These are phyloP conservation scores for Cercospora berteroae DNA, from an alignment of 2,329 filamentous ascomycete species.

Conservation along the genomic window DNA sequence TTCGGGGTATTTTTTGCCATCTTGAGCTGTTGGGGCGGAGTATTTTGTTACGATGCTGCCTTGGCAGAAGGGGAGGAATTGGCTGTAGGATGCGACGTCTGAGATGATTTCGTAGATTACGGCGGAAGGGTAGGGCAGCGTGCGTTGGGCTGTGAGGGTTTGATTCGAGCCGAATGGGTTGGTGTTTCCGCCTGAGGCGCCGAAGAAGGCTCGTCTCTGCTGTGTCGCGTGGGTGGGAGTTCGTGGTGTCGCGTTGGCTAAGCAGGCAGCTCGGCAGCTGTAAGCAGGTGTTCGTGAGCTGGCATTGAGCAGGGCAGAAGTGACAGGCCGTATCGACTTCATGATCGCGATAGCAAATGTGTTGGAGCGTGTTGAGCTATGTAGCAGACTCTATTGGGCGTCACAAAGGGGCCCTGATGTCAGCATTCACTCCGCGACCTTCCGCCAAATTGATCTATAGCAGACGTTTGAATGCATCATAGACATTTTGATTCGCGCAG, in stretches of 20 bases:
- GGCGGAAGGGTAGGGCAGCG: constrained; percentile 68
- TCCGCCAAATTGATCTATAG: background rate
- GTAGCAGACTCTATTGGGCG: background rate
- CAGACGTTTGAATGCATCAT: background rate
- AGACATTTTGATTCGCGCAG: background rate
- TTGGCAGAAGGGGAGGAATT: constrained; percentile 90
- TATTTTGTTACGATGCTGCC: constrained; percentile 73
- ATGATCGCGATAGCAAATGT: constrained; percentile 21
- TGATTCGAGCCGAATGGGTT: constrained; percentile 61
- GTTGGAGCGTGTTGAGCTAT: background rate
- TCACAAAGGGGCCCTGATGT: background rate
- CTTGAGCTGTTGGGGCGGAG: constrained; percentile 50
- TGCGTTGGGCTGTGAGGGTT: constrained; percentile 69
- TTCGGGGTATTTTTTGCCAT: constrained; percentile 62
- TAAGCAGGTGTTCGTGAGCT: constrained; percentile 14
- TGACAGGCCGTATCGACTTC: constrained; percentile 32
- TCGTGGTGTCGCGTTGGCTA: constrained; percentile 16
- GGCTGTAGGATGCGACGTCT: constrained; percentile 78
- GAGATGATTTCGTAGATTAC: constrained; percentile 82
- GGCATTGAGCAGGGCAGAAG: constrained; percentile 24
- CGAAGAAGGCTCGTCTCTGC: constrained; percentile 42
- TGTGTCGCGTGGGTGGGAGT: constrained; percentile 19
- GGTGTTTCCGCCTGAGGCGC: constrained; percentile 30
- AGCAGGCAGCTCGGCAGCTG: constrained; percentile 19
- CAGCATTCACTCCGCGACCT: background rate